Evolutionary conservation across 768 basidiomycete genomes (phyloP).

Genomic region (Amanita muscaria): DNA sequence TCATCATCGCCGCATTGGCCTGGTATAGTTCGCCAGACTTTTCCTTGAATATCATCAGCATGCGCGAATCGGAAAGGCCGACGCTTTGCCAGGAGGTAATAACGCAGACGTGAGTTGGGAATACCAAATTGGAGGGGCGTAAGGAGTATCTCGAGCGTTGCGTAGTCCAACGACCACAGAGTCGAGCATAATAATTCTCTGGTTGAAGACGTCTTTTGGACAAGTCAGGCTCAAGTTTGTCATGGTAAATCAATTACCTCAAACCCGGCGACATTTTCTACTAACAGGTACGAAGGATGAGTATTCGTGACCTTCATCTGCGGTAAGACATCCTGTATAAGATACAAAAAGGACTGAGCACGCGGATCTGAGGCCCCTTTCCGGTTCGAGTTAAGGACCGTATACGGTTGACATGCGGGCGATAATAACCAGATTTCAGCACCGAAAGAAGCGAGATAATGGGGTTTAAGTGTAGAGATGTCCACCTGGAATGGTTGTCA

Average conservation of each 20-base stretch:
- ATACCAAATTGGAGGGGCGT: constrained; percentile 74
- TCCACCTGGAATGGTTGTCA: constrained; percentile 34
- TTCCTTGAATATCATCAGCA: constrained; percentile 12
- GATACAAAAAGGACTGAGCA: constrained; percentile 66
- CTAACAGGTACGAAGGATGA: constrained; percentile 52
- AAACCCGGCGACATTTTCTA: constrained; percentile 82
- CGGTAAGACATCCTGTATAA: constrained; percentile 56
- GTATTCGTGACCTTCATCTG: constrained; percentile 33
- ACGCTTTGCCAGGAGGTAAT: constrained; percentile 66
- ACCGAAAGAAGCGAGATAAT: constrained; percentile 33
- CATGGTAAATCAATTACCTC: constrained; percentile 41
- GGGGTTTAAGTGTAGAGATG: constrained; percentile 47
- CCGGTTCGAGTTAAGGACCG: constrained; percentile 64
- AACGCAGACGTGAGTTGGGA: constrained; percentile 75
- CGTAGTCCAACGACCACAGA: constrained; percentile 48
- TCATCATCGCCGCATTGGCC: constrained; percentile 20
- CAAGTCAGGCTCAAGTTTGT: not conserved
- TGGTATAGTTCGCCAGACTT: constrained; percentile 48
- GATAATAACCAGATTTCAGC: constrained; percentile 73
- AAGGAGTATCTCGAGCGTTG: constrained; percentile 50
- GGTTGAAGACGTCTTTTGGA: constrained; percentile 52
- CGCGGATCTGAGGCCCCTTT: constrained; percentile 67
- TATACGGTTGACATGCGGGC: constrained; percentile 81
- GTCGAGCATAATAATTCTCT: constrained; percentile 44
- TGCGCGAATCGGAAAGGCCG: constrained; percentile 30